Evolutionary conservation across 1,139 yeast species (phyloP).

Genomic region (Suhomyces bribrorum): DNA sequence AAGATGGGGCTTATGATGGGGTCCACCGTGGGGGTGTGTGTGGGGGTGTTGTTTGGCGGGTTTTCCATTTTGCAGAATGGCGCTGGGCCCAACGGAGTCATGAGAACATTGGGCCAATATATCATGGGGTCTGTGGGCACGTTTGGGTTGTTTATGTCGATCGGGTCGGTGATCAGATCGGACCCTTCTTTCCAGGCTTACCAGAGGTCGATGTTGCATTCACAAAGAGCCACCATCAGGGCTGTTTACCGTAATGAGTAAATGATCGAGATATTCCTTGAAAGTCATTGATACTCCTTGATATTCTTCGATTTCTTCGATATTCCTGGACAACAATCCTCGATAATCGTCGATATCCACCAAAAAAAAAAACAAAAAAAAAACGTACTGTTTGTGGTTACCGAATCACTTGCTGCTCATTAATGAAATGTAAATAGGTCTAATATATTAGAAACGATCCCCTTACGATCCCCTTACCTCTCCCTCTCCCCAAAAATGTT

Average conservation of each 20-base stretch:
- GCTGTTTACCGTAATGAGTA: constrained; percentile 23
- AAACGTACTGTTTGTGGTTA: too few relatives aligned
- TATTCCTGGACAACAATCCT: too few relatives aligned
- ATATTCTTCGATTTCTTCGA: too few relatives aligned
- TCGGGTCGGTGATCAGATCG: constrained; percentile 90
- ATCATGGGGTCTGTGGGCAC: constrained; percentile 97
- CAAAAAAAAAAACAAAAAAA: too few relatives aligned
- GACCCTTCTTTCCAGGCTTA: constrained; percentile 52
- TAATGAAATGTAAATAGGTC: constrained; percentile 10
- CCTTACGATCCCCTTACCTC: too few relatives aligned
- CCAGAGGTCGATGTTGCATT: constrained; percentile 38
- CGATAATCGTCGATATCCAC: too few relatives aligned
- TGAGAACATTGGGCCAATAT: constrained; percentile 95
- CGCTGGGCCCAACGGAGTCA: constrained; percentile 97
- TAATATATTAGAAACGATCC: too few relatives aligned
- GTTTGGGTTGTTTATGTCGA: constrained; percentile 93
- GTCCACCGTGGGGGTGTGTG: constrained; percentile 91
- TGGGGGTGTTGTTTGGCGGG: constrained; percentile 93
- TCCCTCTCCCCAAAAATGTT: too few relatives aligned
- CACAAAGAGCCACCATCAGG: constrained; percentile 40
- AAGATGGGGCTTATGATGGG: constrained; percentile 99
- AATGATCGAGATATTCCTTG: too few relatives aligned
- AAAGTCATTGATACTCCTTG: too few relatives aligned
- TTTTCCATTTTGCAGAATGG: constrained; percentile 90
- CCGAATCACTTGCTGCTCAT: not conserved